A percentile compares a stretch with the other conserved stretches of the same genome.
Conservation (phyloP, 768 basidiomycete species). For the Leccinum sublutescens region DNA sequence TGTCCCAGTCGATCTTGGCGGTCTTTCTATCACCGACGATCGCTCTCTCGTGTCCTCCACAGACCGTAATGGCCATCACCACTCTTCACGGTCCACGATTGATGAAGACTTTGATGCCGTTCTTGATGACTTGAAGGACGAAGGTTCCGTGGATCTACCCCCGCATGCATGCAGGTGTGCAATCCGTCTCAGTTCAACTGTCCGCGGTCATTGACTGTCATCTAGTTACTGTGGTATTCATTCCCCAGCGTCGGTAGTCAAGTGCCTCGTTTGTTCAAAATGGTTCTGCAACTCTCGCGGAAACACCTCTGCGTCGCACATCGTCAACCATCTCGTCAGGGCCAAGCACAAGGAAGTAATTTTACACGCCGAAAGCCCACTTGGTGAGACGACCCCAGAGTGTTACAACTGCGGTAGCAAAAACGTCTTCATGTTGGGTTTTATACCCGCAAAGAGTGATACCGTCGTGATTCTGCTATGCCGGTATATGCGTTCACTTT, state of each 20-base stretch:
- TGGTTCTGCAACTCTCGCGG: slow-evolving; percentile 99
- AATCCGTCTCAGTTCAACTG: neutral
- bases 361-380: slow-evolving; percentile 89
- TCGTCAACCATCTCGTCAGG: slow-evolving; percentile 98
- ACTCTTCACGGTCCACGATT: slow-evolving; percentile 36
- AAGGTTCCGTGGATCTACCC: slow-evolving; percentile 73
- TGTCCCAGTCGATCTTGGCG: slow-evolving; percentile 59
- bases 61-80: slow-evolving; percentile 39
- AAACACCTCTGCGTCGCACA: slow-evolving; percentile 97
- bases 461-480: slow-evolving; percentile 97
- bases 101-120: slow-evolving; percentile 91
- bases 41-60: slow-evolving; percentile 42
- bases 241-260: slow-evolving; percentile 95
- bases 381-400: slow-evolving; percentile 97
- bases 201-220: slow-evolving; percentile 10
- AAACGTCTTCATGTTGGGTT: slow-evolving; percentile 99
- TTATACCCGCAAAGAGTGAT: slow-evolving; percentile 98
- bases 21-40: slow-evolving; percentile 67
- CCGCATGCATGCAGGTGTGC: slow-evolving; percentile 94
- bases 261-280: slow-evolving; percentile 87
- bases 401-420: slow-evolving; percentile 99
- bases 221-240: slow-evolving; percentile 96
- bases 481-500: slow-evolving; percentile 53
- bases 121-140: slow-evolving; percentile 86
- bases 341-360: slow-evolving; percentile 99